phyloP scores from a whole-genome alignment of 768 basidiomycete genomes.

The Tricholoma furcatifolium region DNA sequence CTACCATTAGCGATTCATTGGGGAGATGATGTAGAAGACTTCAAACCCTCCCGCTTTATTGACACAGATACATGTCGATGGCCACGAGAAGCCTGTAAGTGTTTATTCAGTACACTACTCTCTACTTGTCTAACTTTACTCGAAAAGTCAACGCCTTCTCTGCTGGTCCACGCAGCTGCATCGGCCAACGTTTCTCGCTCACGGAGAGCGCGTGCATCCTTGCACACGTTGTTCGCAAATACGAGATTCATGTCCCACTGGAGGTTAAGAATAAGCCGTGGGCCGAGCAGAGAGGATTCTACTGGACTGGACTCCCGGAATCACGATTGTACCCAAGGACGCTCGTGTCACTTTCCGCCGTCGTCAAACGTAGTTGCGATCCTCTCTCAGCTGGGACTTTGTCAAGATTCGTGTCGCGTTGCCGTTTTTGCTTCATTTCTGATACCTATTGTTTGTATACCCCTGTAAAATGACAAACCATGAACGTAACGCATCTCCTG shows the following conservation, averaged over 20 bases:
- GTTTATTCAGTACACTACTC: not conserved
- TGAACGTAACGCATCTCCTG: too few relatives aligned
- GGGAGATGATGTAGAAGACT: conserved; percentile 43
- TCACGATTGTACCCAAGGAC: conserved; percentile 34
- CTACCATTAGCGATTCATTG: conserved; percentile 40
- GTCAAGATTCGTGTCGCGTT: too few relatives aligned
- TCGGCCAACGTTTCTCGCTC: conserved; percentile 49
- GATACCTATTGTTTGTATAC: not conserved
- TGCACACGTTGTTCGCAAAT: conserved; percentile 40
- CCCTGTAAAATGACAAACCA: too few relatives aligned
- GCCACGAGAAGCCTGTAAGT: conserved; percentile 50
- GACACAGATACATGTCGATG: conserved; percentile 48
- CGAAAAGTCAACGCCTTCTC: conserved; percentile 42
- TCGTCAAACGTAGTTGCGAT: not conserved
- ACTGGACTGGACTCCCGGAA: conserved; percentile 34
- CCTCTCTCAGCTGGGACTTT: not conserved
- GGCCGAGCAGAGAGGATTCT: conserved; percentile 31
- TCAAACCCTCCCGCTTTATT: conserved; percentile 50
- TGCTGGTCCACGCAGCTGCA: conserved; percentile 42
- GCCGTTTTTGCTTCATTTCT: not conserved
- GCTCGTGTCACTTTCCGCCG: conserved; percentile 20
- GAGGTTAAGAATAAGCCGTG: conserved; percentile 27
- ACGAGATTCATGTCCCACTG: conserved; percentile 38
- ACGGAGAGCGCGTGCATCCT: conserved; percentile 41
- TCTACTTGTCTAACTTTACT: not conserved